Evolutionary conservation across 2,329 filamentous ascomycete genomes (phyloP), one percentile per base, ranked within the genome.

Genomic region (Dendrostoma leiphaemia): DNA sequence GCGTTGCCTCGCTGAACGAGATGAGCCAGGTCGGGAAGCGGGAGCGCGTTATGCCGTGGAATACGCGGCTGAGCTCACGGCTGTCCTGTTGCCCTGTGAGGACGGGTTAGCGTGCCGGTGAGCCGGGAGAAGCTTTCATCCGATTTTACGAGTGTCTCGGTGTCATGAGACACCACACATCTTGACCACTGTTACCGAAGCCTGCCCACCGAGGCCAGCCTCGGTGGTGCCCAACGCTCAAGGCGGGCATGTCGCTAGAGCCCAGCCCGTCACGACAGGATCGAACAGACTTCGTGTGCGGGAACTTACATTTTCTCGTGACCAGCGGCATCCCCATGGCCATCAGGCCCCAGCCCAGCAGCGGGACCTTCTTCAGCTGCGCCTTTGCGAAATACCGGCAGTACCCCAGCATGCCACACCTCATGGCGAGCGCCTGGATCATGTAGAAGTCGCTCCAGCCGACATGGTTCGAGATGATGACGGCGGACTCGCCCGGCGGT

Each of bases 251-350:
- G n/a, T 37, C 15, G 2, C 6, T 6, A 23, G 13, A 37, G 29
- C 17, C 1, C 2, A 17, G 23, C 48, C n/a, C n/a, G 21, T 37
- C 1, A 31, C 9, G 21, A 4, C 3, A 6, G n/a, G 24, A 15
- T 8, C 17, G 13, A 28, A 19, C 8, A 15, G 9, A 24, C n/a
- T n/a, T n/a, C n/a, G n/a, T n/a, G n/a, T 3, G 7, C 7, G 6
- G 23, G 31, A 34, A 13, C 55, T 6, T 28, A 54, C 83, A 86
- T 51, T 80, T 78, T 49, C 83, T 71, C 62, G 75, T 83, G 21
- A 85, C 81, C 68, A 86, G 73, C 6, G 82, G 83, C 80, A 86
- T 84, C 2, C 82, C 81, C 74, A 85, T 83, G 3, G 78, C 82
- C 82, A 81, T 84, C 31, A 86, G 71, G 2, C 81, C 83, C 83